Percentiles rank a stretch among this genome's conserved stretches.
Conservation (phyloP, 352 stramenopile species). For the Globisporangium perplexum region DNA sequence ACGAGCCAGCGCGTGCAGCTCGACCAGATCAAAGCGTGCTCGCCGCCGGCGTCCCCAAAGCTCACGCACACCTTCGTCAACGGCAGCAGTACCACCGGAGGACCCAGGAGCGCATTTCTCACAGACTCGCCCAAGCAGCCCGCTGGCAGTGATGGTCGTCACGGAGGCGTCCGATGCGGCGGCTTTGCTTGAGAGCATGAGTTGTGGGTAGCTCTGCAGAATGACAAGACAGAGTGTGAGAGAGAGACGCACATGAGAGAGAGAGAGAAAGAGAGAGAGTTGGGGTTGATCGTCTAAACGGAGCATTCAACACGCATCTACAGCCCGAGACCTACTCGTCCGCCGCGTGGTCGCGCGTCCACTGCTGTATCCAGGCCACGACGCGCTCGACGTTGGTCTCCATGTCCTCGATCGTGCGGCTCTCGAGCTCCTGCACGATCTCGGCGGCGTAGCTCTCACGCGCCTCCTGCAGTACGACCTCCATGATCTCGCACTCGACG, state of each 20-base stretch:
- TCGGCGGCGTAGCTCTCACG: slow-evolving; percentile 91
- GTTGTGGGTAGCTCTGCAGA: too few relatives aligned
- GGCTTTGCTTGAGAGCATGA: slow-evolving; percentile 3
- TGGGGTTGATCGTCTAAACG: not conserved
- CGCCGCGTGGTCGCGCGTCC: slow-evolving; percentile 62
- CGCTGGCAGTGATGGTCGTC: not conserved
- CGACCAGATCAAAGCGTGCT: slow-evolving; percentile 46
- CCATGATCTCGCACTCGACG: slow-evolving; percentile 98
- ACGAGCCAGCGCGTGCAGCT: slow-evolving; percentile 40
- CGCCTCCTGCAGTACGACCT: slow-evolving; percentile 95
- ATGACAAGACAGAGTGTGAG: not conserved
- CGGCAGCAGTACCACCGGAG: not conserved
- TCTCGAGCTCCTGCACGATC: slow-evolving; percentile 95
- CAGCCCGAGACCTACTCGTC: slow-evolving; percentile 5
- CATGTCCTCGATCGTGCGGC: slow-evolving; percentile 95
- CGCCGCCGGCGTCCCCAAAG: slow-evolving; percentile 12
- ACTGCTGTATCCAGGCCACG: slow-evolving; percentile 90
- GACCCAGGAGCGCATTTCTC: not conserved
- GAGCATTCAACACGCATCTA: not conserved
- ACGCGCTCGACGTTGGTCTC: slow-evolving; percentile 93
- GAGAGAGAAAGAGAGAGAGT: not conserved
- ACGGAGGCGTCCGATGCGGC: slow-evolving; percentile 4
- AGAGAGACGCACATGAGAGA: not conserved
- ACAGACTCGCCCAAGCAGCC: not conserved
- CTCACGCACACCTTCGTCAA: not conserved